A percentile compares a stretch with the other conserved stretches of the same genome.
These are phyloP conservation scores for Usnea hakonensis DNA, from an alignment of 495 filamentous ascomycete genomes.

Conservation along the genomic window DNA sequence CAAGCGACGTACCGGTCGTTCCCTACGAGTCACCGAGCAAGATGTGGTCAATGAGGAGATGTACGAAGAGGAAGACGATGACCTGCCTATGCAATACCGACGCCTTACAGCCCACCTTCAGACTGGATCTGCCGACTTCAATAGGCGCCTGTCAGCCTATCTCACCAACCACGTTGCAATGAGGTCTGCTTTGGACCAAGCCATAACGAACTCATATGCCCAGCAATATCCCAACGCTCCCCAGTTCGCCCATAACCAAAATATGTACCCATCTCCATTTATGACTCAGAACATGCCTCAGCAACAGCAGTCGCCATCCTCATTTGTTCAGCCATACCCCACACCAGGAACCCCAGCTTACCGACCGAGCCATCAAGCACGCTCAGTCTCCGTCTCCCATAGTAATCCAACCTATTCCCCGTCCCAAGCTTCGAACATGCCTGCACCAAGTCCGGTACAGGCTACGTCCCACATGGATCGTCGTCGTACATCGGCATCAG, in stretches of 20 bases:
- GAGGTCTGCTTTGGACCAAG: conserved; percentile 44
- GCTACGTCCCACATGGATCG: conserved; percentile 22
- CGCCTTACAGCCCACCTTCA: conserved; percentile 48
- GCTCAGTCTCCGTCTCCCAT: conserved; percentile 34
- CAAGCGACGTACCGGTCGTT: conserved; percentile 78
- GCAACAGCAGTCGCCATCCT: conserved; percentile 27
- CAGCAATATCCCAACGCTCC: conserved; percentile 39
- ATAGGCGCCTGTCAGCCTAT: conserved; percentile 50
- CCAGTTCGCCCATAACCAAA: conserved; percentile 33
- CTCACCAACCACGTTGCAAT: conserved; percentile 52
- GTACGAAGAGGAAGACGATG: conserved; percentile 93
- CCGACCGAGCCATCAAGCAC: conserved; percentile 28
- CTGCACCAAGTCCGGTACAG: conserved; percentile 25
- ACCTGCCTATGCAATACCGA: conserved; percentile 42
- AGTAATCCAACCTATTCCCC: conserved; percentile 16
- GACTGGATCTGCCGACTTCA: conserved; percentile 47
- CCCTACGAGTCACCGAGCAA: conserved; percentile 73
- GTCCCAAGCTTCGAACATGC: conserved; percentile 10
- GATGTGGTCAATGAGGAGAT: conserved; percentile 91
- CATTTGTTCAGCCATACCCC: conserved; percentile 33
- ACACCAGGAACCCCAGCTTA: conserved; percentile 25
- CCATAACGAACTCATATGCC: conserved; percentile 40
- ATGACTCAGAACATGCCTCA: conserved; percentile 30
- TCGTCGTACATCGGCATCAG: conserved; percentile 33
- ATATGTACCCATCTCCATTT: conserved; percentile 37